Conservation (phyloP, 129 eudicot species). For the Saussurea involucrata region DNA sequence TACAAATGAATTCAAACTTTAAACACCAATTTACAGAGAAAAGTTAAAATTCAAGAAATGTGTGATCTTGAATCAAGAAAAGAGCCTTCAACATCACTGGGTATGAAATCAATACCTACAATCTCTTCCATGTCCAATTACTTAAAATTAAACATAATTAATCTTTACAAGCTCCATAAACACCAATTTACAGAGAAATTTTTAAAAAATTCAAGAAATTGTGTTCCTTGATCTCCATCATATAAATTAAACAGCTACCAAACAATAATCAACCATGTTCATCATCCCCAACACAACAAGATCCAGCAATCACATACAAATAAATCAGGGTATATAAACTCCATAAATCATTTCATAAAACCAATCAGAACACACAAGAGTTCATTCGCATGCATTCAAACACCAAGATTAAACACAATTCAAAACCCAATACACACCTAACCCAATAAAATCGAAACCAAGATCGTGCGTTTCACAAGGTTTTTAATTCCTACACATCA, state of each 20-base stretch:
- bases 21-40: background rate
- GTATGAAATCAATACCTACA: background rate
- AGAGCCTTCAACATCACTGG: background rate
- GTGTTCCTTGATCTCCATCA: background rate
- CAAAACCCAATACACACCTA: background rate
- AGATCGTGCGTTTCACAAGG: background rate
- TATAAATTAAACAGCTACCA: background rate
- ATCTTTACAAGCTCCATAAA: background rate
- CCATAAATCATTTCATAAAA: background rate
- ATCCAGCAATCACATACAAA: background rate
- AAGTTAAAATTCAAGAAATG: background rate
- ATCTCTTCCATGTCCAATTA: background rate
- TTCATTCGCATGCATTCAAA: constrained; percentile 9
- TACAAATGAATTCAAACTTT: too few relatives aligned
- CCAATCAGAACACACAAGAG: background rate
- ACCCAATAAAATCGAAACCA: background rate
- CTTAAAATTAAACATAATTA: background rate
- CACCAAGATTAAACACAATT: constrained; percentile 17
- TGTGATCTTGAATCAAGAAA: background rate
- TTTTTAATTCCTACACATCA: constrained; percentile 4
- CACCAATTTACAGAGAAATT: background rate
- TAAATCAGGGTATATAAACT: background rate
- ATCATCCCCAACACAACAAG: constrained; percentile 7
- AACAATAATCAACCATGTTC: background rate
- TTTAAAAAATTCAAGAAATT: too few relatives aligned